phyloP scores from a whole-genome alignment of 768 basidiomycete species.

The Coprinopsis strossmayeri region DNA sequence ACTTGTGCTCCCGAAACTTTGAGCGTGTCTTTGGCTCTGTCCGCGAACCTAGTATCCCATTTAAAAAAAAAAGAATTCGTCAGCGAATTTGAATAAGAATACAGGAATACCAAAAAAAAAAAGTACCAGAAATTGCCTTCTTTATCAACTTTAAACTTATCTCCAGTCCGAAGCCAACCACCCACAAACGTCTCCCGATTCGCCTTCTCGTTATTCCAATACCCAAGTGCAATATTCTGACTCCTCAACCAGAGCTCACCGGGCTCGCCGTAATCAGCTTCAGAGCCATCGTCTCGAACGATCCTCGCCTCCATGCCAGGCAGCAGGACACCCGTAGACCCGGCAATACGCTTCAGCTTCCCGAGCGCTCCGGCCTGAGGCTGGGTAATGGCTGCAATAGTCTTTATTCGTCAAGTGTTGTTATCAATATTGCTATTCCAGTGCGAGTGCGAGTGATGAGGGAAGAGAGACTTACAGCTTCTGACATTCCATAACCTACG shows the following conservation, averaged over 20 bases:
- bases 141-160: constrained; percentile 55
- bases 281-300: constrained; percentile 49
- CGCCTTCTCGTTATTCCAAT: constrained; percentile 66
- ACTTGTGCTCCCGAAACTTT: constrained; percentile 80
- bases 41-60: constrained; percentile 67
- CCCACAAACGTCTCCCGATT: constrained; percentile 60
- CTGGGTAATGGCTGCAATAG: constrained; percentile 41
- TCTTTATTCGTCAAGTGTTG: constrained; percentile 29
- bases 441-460: too few relatives aligned
- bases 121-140: constrained; percentile 62
- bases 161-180: constrained; percentile 76
- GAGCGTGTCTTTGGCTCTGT: constrained; percentile 76
- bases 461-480: constrained; percentile 41
- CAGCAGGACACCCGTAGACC: constrained; percentile 50
- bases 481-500: constrained; percentile 68
- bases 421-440: background rate
- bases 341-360: constrained; percentile 29
- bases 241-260: constrained; percentile 64
- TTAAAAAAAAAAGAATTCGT: constrained; percentile 1
- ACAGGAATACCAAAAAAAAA: too few relatives aligned
- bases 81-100: too few relatives aligned
- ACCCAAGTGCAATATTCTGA: constrained; percentile 54
- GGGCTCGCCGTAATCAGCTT: constrained; percentile 47
- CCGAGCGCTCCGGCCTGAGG: constrained; percentile 42
- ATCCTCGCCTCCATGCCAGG: constrained; percentile 64